phyloP scores from a whole-genome alignment of 2,329 filamentous ascomycete genomes.

The Teratosphaeria pseudoeucalypti region DNA sequence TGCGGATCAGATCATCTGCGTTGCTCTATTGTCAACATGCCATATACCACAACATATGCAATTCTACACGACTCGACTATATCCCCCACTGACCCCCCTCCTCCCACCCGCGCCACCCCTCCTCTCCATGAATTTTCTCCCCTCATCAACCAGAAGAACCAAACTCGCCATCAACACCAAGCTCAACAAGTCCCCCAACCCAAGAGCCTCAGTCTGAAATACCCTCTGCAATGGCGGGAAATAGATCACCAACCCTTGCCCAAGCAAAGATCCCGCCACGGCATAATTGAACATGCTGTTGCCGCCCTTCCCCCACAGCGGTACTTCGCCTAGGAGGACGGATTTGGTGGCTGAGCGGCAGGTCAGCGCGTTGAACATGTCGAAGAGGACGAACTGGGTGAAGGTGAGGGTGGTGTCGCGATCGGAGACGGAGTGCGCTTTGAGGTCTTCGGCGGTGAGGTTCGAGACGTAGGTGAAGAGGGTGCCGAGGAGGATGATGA shows the following conservation, averaged over 20 bases:
- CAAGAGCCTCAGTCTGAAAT: constrained; percentile 87
- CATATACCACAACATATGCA: not conserved
- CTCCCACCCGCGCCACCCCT: constrained; percentile 21
- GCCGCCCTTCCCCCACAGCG: constrained; percentile 56
- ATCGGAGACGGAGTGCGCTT: constrained; percentile 56
- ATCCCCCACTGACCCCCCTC: constrained; percentile 3
- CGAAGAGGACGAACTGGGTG: constrained; percentile 95
- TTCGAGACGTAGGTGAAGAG: constrained; percentile 84
- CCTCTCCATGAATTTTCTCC: constrained; percentile 61
- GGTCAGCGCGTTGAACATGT: constrained; percentile 97
- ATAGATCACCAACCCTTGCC: constrained; percentile 87
- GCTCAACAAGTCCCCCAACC: constrained; percentile 60
- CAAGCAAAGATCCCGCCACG: constrained; percentile 70
- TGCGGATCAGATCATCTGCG: too few species aligned
- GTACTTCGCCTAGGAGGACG: constrained; percentile 66
- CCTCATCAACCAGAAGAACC: constrained; percentile 93
- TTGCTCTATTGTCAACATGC: too few species aligned
- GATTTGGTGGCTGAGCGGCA: constrained; percentile 89
- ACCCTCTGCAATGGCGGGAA: constrained; percentile 86
- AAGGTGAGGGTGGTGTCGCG: constrained; percentile 99
- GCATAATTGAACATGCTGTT: constrained; percentile 97
- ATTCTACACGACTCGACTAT: constrained; percentile 16
- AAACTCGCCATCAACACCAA: constrained; percentile 69
- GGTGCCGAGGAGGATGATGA: constrained; percentile 86
- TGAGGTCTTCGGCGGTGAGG: constrained; percentile 65